Evolutionary conservation across 2,329 filamentous ascomycete genomes (phyloP), one percentile per base, ranked within the genome.

Genomic region (Scedosporium apiospermum): DNA sequence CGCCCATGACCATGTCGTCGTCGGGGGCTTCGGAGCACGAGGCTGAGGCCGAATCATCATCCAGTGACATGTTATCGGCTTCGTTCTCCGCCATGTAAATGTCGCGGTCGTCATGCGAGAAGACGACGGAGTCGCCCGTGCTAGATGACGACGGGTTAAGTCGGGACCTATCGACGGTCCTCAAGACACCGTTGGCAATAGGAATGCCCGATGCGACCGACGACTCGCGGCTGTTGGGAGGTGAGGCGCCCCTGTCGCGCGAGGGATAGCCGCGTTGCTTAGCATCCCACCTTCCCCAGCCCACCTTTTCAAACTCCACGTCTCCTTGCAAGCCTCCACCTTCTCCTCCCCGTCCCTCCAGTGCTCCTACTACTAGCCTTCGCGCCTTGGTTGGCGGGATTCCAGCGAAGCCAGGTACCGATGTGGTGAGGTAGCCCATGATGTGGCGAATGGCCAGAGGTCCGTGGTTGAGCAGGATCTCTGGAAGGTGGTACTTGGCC

Each of bases 281-380:
- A 65, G 93, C 95, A 74, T 96, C 90, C 93, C 93, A 99, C 67
- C 92, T 87, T 64, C 95, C 95, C 93, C 93, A 98, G 71, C 93
- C 93, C 64, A 97, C 91, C 80, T 98, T 98, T 74, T 96, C 90
- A 72, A 96, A 98, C 71, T 88, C 82, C 69, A 95, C 88, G 68
- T 91, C 87, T 67, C 88, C 87, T 65, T 87, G 80, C 65, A 83
- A 72, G 63, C 84, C 83, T 65, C 86, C 85, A 64, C 82, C 81
- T 66, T 86, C 82, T 62, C 76, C 75, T 66, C 83, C 83, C 68
- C 90, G 88, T 69, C 90, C 89, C 77, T 98, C 93, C 67, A 98
- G 78, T 64, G 93, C 93, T 64, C 88, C 89, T n/a, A 97, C 93
- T 4, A 98, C 92, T 64, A 98, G 79, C 73, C 93, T 86, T 69